Evolutionary conservation across 345 rosid genomes (phyloP), one percentile per base, ranked within the genome.

Genomic region (Erysimum cheiranthoides): DNA sequence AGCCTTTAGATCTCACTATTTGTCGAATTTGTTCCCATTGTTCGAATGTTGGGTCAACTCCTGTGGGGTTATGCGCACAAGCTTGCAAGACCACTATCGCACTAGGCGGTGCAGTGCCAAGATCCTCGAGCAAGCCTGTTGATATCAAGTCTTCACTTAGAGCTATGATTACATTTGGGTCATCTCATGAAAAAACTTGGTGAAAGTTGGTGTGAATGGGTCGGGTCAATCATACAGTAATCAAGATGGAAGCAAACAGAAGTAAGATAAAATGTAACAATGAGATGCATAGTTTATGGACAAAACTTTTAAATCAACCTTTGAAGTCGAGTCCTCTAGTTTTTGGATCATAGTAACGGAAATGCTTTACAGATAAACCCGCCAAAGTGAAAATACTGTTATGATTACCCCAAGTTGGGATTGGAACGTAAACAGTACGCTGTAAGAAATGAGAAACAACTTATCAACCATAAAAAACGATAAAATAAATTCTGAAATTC

Each of bases 341-440:
- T 71, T 85, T 77, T 8, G 90, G 91, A 81, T 93, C 96, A 80
- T 90, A 91, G 76, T 93, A 93, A 54, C 97, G 94, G 58, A 85
- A 93, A 53, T 82, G 58, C 72, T 89, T 79, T n/a, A 93, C 94
- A 46, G 89, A 84, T 46, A 93, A 78, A 47, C 94, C 97, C 10
- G 91, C 87, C 82, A 85, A 73, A 25, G 78, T 81, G 76, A 93
- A 93, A 76, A 93, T 64, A 61, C 75, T 78, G 1, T 87, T 85
- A 81, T 93, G 98, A n/a, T n/a, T 81, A 90, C 93, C 98, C 97
- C 98, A 93, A n/a, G 98, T 93, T 64, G 97, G 98, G 53, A 71
- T 84, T 40, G 98, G 88, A 72, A 91, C 84, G 81, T 81, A 88
- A 40, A 93, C 80, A 0, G 78, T 83, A 53, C 46, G 84, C 98